These are phyloP conservation scores for Berkeleyomyces rouxiae DNA, from an alignment of 2,329 filamentous ascomycete genomes.

Conservation along the genomic window DNA sequence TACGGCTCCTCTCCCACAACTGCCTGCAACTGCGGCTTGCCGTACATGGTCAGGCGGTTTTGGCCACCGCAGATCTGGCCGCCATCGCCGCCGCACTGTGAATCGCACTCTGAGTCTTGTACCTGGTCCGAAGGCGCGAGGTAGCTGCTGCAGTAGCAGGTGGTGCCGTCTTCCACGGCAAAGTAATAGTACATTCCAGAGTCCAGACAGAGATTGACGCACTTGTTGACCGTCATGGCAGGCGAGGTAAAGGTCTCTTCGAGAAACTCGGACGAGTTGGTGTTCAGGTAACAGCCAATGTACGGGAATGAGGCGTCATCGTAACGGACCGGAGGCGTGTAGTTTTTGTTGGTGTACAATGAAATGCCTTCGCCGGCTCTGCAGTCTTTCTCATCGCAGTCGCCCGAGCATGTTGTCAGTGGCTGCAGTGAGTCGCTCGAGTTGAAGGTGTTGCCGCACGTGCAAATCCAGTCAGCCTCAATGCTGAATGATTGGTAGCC, in stretches of 20 bases:
- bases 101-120: not conserved
- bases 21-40: not conserved
- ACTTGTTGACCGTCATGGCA: conserved; percentile 1
- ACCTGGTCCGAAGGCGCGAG: not conserved
- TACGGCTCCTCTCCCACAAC: not conserved
- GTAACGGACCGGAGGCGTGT: not conserved
- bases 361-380: not conserved
- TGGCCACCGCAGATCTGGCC: conserved; percentile 2
- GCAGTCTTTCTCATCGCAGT: not conserved
- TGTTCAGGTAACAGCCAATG: conserved; percentile 1
- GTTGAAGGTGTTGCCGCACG: not conserved
- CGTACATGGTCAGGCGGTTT: conserved; percentile 1
- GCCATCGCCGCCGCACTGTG: not conserved
- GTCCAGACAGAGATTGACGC: conserved; percentile 3
- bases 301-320: not conserved
- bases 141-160: conserved; percentile 7
- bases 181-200: conserved; percentile 10
- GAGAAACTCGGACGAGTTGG: not conserved
- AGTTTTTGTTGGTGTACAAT: not conserved
- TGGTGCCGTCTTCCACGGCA: not conserved
- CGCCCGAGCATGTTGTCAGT: not conserved
- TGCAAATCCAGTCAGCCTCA: not conserved
- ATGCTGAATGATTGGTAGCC: not conserved
- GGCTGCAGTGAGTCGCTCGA: not conserved
- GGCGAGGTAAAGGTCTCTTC: not conserved